phyloP scores from a whole-genome alignment of 441 rosid genomes.

The Aleurites moluccanus region DNA sequence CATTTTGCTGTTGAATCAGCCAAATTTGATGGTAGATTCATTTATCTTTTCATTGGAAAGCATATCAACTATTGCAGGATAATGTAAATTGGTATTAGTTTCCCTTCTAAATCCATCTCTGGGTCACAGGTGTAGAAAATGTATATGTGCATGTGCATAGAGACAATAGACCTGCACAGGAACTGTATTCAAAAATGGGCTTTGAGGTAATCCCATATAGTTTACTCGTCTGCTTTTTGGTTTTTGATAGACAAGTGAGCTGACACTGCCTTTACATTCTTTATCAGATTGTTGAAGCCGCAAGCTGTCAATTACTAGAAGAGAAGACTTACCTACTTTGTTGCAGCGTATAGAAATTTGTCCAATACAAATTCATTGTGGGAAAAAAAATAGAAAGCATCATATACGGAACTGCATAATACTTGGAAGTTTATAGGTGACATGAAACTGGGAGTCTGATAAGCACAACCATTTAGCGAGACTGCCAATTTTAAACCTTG shows the following conservation, averaged over 20 bases:
- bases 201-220: slow-evolving; percentile 57
- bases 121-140: slow-evolving; percentile 53
- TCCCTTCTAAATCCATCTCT: slow-evolving; percentile 22
- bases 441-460: neutral
- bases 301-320: slow-evolving; percentile 42
- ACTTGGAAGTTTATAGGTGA: neutral
- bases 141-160: slow-evolving; percentile 73
- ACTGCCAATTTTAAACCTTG: slow-evolving; percentile 13
- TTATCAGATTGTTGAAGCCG: slow-evolving; percentile 60
- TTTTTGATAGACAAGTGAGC: slow-evolving; percentile 2
- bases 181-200: slow-evolving; percentile 61
- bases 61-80: slow-evolving; percentile 12
- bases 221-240: slow-evolving; percentile 15
- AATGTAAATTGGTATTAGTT: neutral
- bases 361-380: slow-evolving; percentile 11
- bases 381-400: slow-evolving; percentile 13
- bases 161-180: slow-evolving; percentile 59
- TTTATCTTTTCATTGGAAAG: neutral
- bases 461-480: neutral
- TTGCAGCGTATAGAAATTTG: slow-evolving; percentile 27
- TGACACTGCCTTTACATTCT: slow-evolving; percentile 19
- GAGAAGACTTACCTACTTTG: slow-evolving; percentile 64
- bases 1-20: slow-evolving; percentile 62
- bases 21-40: slow-evolving; percentile 51
- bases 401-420: slow-evolving; percentile 16